A percentile compares a stretch with the other conserved stretches of the same genome.
Conservation (phyloP, 2,329 filamentous ascomycete species). For the Aschersonia sp. region DNA sequence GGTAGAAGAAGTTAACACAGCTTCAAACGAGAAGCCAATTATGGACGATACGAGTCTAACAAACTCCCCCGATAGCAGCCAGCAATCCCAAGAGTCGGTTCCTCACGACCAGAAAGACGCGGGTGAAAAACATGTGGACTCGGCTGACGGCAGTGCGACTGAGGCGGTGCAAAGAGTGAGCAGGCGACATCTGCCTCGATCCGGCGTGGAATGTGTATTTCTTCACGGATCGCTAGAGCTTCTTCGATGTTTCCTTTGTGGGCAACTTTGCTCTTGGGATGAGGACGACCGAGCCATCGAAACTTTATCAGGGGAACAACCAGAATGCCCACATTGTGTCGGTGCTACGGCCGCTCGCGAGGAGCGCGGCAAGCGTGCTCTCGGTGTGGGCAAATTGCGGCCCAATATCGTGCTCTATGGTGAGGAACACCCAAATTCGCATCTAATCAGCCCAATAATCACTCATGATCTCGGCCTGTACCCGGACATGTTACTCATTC, state of each 20-base stretch:
- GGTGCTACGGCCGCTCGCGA: constrained; percentile 47
- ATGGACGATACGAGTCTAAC: constrained; percentile 6
- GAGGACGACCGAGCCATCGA: constrained; percentile 37
- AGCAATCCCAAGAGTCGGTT: constrained; percentile 2
- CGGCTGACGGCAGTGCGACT: constrained; percentile 9
- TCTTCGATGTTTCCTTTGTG: constrained; percentile 50
- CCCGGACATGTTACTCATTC: constrained; percentile 54
- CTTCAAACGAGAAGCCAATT: constrained; percentile 5
- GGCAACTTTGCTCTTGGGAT: constrained; percentile 44
- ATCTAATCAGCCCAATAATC: constrained; percentile 53
- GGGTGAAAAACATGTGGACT: neutral
- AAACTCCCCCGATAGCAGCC: constrained; percentile 1
- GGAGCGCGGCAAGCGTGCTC: constrained; percentile 50
- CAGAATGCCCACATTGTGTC: constrained; percentile 51
- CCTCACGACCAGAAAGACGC: neutral
- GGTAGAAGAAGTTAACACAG: constrained; percentile 17
- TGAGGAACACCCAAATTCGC: constrained; percentile 55
- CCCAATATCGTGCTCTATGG: constrained; percentile 65
- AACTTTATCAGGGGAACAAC: constrained; percentile 49
- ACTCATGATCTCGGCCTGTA: constrained; percentile 50
- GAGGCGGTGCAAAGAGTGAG: constrained; percentile 4
- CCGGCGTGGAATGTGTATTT: constrained; percentile 51
- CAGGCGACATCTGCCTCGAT: constrained; percentile 15
- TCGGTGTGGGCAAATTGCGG: constrained; percentile 52
- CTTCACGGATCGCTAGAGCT: constrained; percentile 54